Evolutionary conservation across 2,329 filamentous ascomycete genomes (phyloP).

Genomic region (Apiospora hydei): DNA sequence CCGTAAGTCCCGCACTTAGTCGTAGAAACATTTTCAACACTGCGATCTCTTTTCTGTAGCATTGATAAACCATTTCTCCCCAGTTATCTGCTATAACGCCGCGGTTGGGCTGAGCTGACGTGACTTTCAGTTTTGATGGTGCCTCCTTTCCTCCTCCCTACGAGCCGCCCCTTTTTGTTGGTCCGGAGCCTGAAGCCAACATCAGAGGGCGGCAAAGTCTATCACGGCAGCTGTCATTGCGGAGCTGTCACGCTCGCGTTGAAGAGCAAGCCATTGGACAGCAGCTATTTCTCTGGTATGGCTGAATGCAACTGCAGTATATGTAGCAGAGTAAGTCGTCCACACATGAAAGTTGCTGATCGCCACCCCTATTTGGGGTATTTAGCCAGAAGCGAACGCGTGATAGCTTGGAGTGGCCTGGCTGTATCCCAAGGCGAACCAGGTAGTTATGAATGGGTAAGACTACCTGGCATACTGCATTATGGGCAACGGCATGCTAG

Average conservation of each 20-base stretch:
- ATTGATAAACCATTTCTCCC: too few relatives aligned
- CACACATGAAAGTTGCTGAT: not conserved
- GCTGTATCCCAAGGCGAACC: constrained; percentile 50
- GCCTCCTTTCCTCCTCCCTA: constrained; percentile 42
- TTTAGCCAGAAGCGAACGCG: not conserved
- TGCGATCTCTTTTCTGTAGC: too few relatives aligned
- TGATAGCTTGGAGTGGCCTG: constrained; percentile 52
- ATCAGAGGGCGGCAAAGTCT: constrained; percentile 49
- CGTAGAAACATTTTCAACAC: too few relatives aligned
- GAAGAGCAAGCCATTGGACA: constrained; percentile 51
- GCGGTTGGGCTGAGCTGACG: not conserved
- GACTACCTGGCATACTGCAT: constrained; percentile 49
- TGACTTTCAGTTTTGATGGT: constrained; percentile 47
- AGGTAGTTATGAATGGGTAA: constrained; percentile 50
- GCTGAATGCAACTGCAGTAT: constrained; percentile 60
- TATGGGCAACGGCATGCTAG: constrained; percentile 42
- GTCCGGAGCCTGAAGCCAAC: constrained; percentile 47
- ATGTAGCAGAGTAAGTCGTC: constrained; percentile 48
- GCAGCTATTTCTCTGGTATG: constrained; percentile 40
- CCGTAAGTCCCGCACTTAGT: constrained; percentile 40
- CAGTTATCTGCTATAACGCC: not conserved
- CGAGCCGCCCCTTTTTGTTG: constrained; percentile 47
- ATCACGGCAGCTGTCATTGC: constrained; percentile 62
- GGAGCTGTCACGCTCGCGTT: constrained; percentile 55
- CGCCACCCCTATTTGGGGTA: too few relatives aligned